These are phyloP conservation scores for Paecilomyces formosus DNA, from an alignment of 2,329 filamentous ascomycete species.

Conservation along the genomic window DNA sequence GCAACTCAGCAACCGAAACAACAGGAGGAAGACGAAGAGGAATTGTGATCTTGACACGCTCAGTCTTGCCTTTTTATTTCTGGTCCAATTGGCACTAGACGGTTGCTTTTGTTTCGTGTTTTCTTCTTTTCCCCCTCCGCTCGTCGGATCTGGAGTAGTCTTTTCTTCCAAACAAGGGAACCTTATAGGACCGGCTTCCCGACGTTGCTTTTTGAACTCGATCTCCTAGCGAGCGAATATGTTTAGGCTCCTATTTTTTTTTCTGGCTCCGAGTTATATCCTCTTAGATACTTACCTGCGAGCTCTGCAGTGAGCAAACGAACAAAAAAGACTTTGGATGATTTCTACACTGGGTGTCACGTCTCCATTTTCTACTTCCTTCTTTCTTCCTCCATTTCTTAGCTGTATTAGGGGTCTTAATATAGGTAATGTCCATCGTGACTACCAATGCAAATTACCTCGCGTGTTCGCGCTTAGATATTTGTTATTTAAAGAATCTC, in stretches of 20 bases:
- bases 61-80: not conserved
- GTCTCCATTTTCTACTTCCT: not conserved
- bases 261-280: not conserved
- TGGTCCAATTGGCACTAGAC: not conserved
- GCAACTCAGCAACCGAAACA: conserved; percentile 1
- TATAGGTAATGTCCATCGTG: no score
- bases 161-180: not conserved
- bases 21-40: conserved; percentile 5
- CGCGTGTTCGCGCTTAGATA: no score
- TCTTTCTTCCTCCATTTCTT: not conserved
- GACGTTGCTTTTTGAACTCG: not conserved
- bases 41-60: conserved; percentile 2
- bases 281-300: not conserved
- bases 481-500: no score
- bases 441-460: no score
- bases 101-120: not conserved
- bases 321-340: not conserved
- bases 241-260: not conserved
- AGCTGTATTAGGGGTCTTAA: no score
- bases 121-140: not conserved
- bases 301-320: not conserved
- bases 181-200: not conserved
- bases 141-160: not conserved
- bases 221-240: not conserved
- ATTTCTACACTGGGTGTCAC: not conserved